Evolutionary conservation across 352 stramenopile species (phyloP).

Genomic region (Globisporangium radiosum): DNA sequence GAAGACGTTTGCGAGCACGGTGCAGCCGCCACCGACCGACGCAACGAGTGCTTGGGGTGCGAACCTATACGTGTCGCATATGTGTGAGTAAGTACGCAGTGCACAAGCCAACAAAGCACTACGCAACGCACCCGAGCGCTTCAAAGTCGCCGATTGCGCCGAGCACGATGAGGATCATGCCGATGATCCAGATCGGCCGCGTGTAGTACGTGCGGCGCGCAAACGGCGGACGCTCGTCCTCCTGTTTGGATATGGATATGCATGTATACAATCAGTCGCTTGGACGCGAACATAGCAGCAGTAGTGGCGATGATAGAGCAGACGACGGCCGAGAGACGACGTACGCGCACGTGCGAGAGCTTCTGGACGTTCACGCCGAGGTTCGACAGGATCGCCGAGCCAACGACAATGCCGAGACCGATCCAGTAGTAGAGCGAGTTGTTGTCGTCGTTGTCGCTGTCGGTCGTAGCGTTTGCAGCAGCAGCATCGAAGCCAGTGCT

Average conservation of each 20-base stretch:
- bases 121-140: conserved; percentile 43
- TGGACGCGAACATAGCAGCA: too few species aligned
- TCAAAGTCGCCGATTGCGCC: conserved; percentile 85
- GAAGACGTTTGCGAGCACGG: conserved; percentile 85
- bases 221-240: conserved; percentile 61
- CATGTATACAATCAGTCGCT: too few species aligned
- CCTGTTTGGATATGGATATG: conserved; percentile 13
- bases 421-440: conserved; percentile 80
- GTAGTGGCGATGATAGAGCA: not conserved
- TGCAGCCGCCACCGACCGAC: conserved; percentile 79
- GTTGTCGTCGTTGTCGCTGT: conserved; percentile 36
- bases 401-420: conserved; percentile 69
- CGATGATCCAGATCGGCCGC: conserved; percentile 78
- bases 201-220: conserved; percentile 74
- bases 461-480: conserved; percentile 7
- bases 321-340: conserved; percentile 2
- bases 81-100: not conserved
- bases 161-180: conserved; percentile 72
- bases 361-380: conserved; percentile 85
- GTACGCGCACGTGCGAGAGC: conserved; percentile 75
- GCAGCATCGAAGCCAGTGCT: not conserved
- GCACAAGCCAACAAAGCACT: not conserved
- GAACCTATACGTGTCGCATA: conserved; percentile 28
- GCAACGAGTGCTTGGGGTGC: conserved; percentile 82
- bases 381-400: conserved; percentile 78